Base-by-base conservation (phyloP, 148 eudicot species). In the Salicornia ramosissima region DNA sequence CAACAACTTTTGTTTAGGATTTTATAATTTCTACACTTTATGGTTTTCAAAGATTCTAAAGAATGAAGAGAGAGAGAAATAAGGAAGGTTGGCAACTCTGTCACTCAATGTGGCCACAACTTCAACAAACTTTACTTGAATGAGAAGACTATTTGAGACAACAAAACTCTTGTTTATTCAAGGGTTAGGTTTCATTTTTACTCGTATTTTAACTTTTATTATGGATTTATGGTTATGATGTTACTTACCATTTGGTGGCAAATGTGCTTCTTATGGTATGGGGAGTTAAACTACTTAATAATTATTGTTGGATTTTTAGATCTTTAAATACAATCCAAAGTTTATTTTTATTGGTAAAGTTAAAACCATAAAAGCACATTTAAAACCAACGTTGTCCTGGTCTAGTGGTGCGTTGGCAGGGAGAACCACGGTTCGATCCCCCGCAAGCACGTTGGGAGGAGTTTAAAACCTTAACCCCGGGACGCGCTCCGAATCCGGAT, bases 61-160 rank as follows among this genome's bases (percentile, higher is more conserved):
- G 28, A 71, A 75, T 40, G 22, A 65, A 49, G 77, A 73, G 73
- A 67, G 58, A 47, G 62, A 39, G 45, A 30, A 49, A 43, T 46
- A 45, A 18, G 71, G 70, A 74, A 69, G 75, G 79, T 87, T 85
- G 81, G 87, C 79, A 76, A 79, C 75, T 81, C 71, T 75, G 55
- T 75, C 86, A 89, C 88, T 85, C 91, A 84, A 81, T 64, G 75
- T 64, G 77, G 66, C 78, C 85, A n/a, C n/a, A 79, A 74, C 78
- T 78, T 82, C 88, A 83, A 80, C 90, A 36, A 82, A 83, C 96
- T 80, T 87, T 82, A 83, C 90, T 89, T 89, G 61, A 82, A 70
- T 86, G 72, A 78, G 74, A 91, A 91, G 92, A 83, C 83, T 84
- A 80, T 83, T 72, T 47, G 68, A 66, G 74, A 61, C 73, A 69